phyloP scores from a whole-genome alignment of 768 basidiomycete species.

The Xerocomus brunneocitrinus region DNA sequence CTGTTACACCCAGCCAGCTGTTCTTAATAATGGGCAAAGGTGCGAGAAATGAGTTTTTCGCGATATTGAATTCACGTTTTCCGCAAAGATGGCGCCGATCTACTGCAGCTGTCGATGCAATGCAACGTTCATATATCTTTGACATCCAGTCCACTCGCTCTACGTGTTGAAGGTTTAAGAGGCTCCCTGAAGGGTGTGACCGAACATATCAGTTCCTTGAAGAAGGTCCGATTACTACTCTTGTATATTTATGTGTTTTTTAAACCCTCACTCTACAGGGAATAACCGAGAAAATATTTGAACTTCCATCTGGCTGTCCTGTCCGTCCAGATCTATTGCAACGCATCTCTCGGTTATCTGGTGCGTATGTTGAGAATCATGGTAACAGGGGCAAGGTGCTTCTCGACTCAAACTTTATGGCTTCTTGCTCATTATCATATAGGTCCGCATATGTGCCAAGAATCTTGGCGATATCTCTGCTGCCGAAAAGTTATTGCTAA shows the following conservation, averaged over 20 bases:
- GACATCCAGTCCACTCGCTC: constrained; percentile 47
- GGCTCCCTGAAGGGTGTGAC: constrained; percentile 46
- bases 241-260: neutral
- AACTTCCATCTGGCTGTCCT: constrained; percentile 42
- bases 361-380: constrained; percentile 56
- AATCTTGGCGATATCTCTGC: constrained; percentile 34
- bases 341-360: constrained; percentile 63
- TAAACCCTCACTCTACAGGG: constrained; percentile 9
- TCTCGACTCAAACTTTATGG: neutral
- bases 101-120: constrained; percentile 53
- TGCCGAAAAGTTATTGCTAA: constrained; percentile 52
- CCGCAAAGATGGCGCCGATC: constrained; percentile 55
- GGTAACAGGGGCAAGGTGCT: constrained; percentile 41
- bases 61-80: constrained; percentile 8
- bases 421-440: neutral
- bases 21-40: constrained; percentile 74
- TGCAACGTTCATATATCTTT: constrained; percentile 63
- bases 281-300: constrained; percentile 31
- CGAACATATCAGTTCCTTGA: constrained; percentile 44
- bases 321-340: constrained; percentile 48
- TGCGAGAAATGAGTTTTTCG: constrained; percentile 19
- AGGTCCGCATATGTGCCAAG: constrained; percentile 58
- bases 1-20: constrained; percentile 53
- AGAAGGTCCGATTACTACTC: constrained; percentile 35
- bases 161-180: constrained; percentile 56